A percentile compares a stretch with the other conserved stretches of the same genome.
Conservation (phyloP, 306 rosid genomes). For the Luffa acutangula region DNA sequence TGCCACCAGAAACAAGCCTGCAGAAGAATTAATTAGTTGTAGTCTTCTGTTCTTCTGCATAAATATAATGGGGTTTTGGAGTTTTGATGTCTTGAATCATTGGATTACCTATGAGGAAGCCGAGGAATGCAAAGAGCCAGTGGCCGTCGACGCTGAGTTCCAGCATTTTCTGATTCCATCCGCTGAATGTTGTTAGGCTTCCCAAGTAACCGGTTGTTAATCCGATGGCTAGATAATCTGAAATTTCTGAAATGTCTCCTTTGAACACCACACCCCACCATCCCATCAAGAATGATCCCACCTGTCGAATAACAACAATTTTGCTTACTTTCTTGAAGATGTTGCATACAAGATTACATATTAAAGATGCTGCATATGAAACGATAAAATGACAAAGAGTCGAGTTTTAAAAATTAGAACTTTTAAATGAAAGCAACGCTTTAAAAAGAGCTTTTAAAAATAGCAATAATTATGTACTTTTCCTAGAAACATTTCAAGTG, state of each 20-base stretch:
- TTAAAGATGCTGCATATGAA: too few species aligned
- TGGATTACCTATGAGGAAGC: slow-evolving; percentile 56
- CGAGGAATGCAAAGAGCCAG: slow-evolving; percentile 52
- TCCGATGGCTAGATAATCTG: slow-evolving; percentile 68
- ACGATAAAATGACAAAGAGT: background rate
- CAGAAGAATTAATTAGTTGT: background rate
- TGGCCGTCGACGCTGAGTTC: slow-evolving; percentile 57
- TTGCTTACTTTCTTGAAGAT: background rate
- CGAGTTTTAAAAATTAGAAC: background rate
- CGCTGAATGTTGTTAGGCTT: slow-evolving; percentile 90
- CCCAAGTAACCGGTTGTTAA: slow-evolving; percentile 79
- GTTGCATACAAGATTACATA: background rate
- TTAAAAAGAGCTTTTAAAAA: too few species aligned
- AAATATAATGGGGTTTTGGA: background rate
- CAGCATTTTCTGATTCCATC: slow-evolving; percentile 94
- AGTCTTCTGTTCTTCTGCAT: background rate
- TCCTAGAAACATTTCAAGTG: too few species aligned
- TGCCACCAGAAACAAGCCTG: slow-evolving; percentile 72
- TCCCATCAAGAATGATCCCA: slow-evolving; percentile 90
- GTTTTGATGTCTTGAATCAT: background rate
- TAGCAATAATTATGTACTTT: too few species aligned
- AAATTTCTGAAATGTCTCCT: slow-evolving; percentile 43
- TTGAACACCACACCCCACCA: slow-evolving; percentile 90
- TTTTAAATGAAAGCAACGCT: too few species aligned
- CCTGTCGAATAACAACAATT: slow-evolving; percentile 23